Conservation (phyloP, 83 land plant genomes). For the Thuja plicata region DNA sequence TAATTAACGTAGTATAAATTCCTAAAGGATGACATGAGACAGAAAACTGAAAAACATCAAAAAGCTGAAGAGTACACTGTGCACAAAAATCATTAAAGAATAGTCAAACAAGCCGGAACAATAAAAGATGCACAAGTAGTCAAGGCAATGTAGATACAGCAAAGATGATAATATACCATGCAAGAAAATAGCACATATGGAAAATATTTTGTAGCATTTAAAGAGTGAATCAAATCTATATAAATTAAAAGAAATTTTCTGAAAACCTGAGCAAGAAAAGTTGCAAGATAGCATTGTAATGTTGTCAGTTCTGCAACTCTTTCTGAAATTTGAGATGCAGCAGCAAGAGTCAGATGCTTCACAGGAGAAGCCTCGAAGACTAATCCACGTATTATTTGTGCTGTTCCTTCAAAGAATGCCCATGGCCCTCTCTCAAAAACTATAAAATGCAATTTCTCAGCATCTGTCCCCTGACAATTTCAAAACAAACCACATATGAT, state of each 20-base stretch:
- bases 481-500: not conserved
- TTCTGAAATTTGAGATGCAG: conserved; percentile 48
- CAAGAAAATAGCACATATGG: not conserved
- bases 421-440: conserved; percentile 81
- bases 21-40: not conserved
- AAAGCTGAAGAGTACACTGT: not conserved
- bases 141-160: not conserved
- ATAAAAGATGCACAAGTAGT: not conserved
- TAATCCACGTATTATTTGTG: conserved; percentile 33
- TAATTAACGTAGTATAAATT: not conserved
- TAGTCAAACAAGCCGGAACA: conserved; percentile 1
- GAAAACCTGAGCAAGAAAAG: conserved; percentile 60
- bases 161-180: not conserved
- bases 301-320: conserved; percentile 46
- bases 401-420: conserved; percentile 55
- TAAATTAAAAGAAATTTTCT: not conserved
- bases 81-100: not conserved
- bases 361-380: conserved; percentile 36
- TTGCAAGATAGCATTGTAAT: conserved; percentile 54
- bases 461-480: conserved; percentile 60
- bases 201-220: not conserved
- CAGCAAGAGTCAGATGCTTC: conserved; percentile 46
- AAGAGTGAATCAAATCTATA: conserved; percentile 7
- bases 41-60: not conserved
- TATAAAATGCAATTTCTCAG: conserved; percentile 65